Base-by-base conservation (phyloP, 2,329 filamentous ascomycete genomes). In the Ramularia collo-cygni region DNA sequence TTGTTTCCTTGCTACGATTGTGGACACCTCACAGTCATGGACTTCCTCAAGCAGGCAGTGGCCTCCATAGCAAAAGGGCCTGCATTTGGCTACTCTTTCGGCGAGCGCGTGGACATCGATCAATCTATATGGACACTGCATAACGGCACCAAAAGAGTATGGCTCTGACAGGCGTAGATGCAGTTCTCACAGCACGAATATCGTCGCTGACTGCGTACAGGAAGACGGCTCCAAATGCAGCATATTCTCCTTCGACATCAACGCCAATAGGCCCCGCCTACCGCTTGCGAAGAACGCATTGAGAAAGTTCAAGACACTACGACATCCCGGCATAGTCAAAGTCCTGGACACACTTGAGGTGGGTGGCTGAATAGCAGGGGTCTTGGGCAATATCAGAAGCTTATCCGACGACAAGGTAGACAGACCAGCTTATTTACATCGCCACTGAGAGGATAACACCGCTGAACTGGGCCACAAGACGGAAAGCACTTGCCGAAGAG, bases 31-130 rank as follows among this genome's bases (percentile, higher is more conserved):
- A 8, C 29, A 9, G 31, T 8, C 53, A 98, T 98, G 92, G 89
- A 98, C 64, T 96, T 96, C 60, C 77, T 98, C 60, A 96, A 96
- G 68, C 96, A 89, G 46, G 92, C 92, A 37, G 88, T 96, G 61
- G 90, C 89, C 32, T 96, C 92, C 46, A 96, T 98, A 57, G 86
- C 92, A 32, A 92, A 95, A 64, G 89, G 90, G 2, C 88, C 89
- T 38, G 82, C 89, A 4, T 94, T 95, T 60, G 88, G 88, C 4
- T 96, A 95, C 62, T 82, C 77, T 34, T 92, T 96, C 60, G 90
- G 89, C 56, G 92, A 98, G 64, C 79, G 83, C 62, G 84, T 96
- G 44, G 90, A 96, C 61, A 74, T 92, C 38, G 86, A 93, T 62
- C 81, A 92, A 59, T 95, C 90, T 17, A 89, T 96, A 56, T 98